Conservation (phyloP, 768 basidiomycete species). For the Chalciporus pseudorubinellus region DNA sequence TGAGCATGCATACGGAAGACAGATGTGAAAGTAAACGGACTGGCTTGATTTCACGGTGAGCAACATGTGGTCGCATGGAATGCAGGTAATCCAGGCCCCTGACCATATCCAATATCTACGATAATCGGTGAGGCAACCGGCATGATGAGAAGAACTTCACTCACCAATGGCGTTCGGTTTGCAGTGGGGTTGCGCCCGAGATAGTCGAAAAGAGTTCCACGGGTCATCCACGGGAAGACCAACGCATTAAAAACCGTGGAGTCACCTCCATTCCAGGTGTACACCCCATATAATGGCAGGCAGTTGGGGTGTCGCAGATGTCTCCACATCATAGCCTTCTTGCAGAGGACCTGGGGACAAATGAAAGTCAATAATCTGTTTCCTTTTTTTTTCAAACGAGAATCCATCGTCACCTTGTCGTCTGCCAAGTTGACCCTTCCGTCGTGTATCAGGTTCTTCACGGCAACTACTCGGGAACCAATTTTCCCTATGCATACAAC, state of each 20-base stretch:
- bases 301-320: constrained; percentile 35
- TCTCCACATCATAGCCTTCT: constrained; percentile 36
- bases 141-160: background rate
- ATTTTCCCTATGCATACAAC: constrained; percentile 17
- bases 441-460: constrained; percentile 17
- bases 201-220: constrained; percentile 31
- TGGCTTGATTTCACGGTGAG: constrained; percentile 33
- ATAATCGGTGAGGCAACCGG: background rate
- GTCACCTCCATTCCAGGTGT: constrained; percentile 10
- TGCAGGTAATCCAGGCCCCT: constrained; percentile 44
- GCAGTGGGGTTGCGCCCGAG: constrained; percentile 22
- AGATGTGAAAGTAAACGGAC: constrained; percentile 13
- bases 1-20: background rate
- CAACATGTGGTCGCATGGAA: constrained; percentile 37
- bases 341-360: constrained; percentile 21
- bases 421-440: no score
- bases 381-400: no score
- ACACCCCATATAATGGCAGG: constrained; percentile 36
- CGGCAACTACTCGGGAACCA: constrained; percentile 25
- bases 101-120: constrained; percentile 43
- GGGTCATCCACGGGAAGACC: constrained; percentile 41
- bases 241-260: constrained; percentile 21
- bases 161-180: constrained; percentile 33
- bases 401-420: constrained; percentile 17
- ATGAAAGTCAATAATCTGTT: background rate